These are phyloP conservation scores for Fonsecaea monophora DNA, from an alignment of 2,329 filamentous ascomycete species.

Conservation along the genomic window DNA sequence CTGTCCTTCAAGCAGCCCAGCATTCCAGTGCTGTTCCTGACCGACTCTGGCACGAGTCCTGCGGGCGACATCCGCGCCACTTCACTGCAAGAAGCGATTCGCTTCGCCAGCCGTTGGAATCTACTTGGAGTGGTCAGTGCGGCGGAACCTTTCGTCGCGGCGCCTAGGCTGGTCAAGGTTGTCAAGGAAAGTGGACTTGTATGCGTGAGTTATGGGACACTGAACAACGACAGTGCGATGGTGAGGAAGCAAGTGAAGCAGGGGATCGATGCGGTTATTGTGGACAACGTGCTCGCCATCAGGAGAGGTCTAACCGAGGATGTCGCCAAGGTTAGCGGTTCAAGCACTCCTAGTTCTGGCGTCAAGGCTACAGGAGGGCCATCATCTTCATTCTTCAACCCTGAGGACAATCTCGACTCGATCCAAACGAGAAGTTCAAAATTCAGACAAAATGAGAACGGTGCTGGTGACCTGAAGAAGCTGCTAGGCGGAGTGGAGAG, in stretches of 20 bases:
- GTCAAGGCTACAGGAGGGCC: background rate
- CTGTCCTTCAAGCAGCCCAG: slow-evolving; percentile 96
- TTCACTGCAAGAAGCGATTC: slow-evolving; percentile 91
- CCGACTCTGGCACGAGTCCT: slow-evolving; percentile 79
- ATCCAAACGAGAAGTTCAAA: background rate
- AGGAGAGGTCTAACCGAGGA: slow-evolving; percentile 78
- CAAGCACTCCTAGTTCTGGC: background rate
- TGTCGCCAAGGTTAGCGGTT: slow-evolving; percentile 17
- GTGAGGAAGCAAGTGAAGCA: slow-evolving; percentile 92
- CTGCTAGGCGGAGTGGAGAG: slow-evolving; percentile 29
- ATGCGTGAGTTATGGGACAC: slow-evolving; percentile 89
- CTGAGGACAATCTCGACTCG: background rate
- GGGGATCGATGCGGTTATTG: slow-evolving; percentile 97
- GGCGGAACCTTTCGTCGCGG: slow-evolving; percentile 87
- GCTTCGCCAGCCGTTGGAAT: slow-evolving; percentile 95
- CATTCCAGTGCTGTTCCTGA: slow-evolving; percentile 93
- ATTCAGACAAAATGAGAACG: background rate
- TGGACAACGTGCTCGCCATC: slow-evolving; percentile 92
- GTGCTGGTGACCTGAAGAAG: slow-evolving; percentile 14
- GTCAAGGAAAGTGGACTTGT: slow-evolving; percentile 94
- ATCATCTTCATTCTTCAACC: background rate
- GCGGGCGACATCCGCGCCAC: slow-evolving; percentile 90
- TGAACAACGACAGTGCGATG: slow-evolving; percentile 86
- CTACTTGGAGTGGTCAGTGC: slow-evolving; percentile 87
- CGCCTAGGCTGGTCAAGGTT: slow-evolving; percentile 84